Base-by-base conservation (phyloP, 805 yeast species). In the Yamadazyma sp. region DNA sequence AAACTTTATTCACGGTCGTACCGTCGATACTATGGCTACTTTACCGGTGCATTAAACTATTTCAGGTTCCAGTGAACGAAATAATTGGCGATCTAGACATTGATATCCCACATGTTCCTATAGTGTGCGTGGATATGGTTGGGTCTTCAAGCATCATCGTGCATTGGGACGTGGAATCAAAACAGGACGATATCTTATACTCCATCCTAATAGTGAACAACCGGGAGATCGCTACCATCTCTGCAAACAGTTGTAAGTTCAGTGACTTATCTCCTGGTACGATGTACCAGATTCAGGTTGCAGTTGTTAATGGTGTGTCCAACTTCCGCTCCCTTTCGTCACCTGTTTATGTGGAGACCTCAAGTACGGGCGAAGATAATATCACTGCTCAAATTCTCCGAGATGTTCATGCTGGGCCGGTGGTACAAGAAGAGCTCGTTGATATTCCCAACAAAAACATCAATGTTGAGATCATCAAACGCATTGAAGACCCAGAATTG, bases 101-200 rank as follows among this genome's bases (percentile, higher is more conserved):
- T 14, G 73, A 71, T 19, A 73, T 80, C 22, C 86, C 86, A 3
- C 71, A 67, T 38, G 63, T 75, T 6, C 82, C 83, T 3, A 56
- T 60, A 31, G 61, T 79, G 11, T 77, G 81, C 34, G 67, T 80
- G 5, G 84, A 78, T 48, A 68, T 71, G 46, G 70, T 80, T 32
- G 67, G 74, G 5, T 56, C 61, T 23, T 50, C 59, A 6, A 58
- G 73, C 18, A 71, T 77, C 25, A 68, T 67, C 17, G 41, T 80
- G 21, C 84, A 77, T 49, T 80, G 85, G 83, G 80, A 75, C 46
- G 54, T 64, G 15, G 60, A 60, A 40, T 38, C 47, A 9, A 44
- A 45, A 25, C 39, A 40, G 13, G 60, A 58, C 23, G 71, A 66
- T 37, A 55, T 48, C 37, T 42, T 68, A 34, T 54, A 57, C 43